Evolutionary conservation across 1,284 basidiomycete species (phyloP), one percentile per base, ranked within the genome.

Genomic region (Inonotus hispidus): DNA sequence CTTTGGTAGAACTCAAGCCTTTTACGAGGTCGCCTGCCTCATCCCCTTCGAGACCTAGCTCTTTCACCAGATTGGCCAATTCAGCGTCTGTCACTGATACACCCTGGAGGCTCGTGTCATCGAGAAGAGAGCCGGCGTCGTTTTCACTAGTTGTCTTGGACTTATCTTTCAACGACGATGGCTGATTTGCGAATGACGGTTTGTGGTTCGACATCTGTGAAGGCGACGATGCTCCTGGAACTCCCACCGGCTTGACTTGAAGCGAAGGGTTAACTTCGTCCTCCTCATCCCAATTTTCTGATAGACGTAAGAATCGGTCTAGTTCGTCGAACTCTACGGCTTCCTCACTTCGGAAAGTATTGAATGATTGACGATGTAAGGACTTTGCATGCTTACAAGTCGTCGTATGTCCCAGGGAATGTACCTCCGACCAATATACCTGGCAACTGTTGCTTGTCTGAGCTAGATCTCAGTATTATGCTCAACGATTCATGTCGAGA

Each of bases 401-500:
- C 11, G 53, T 45, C 19, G 75, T 81, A 64, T 68, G 83, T 82
- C 27, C 82, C 82, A 41, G 78, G 79, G 64, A 82, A 91, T 62
- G 77, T 79, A 23, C 83, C 83, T 7, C 90, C 90, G 43, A 92
- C 79, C 8, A 92, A 80, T 50, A 92, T 85, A 5, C 90, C 90
- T 35, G 90, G 90, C 5, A 92, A 75, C 67, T 89, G 88, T 66
- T 89, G 87, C 67, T 90, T 90, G 72, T 84, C 90, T 89, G 64
- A 16, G 52, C 16, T 43, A 45, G 13, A 56, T 32, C 21, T 58
- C 41, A 46, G 13, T 43, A 16, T 19, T 13, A 25, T 32, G 23
- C n/a, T 16, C 54, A 37, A 8, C 41, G 8, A 21, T 7, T 7
- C 35, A 53, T 23, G 43, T 23, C 59, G 45, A 63, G 41, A 71